A percentile compares a stretch with the other conserved stretches of the same genome.
These are phyloP conservation scores for Pythium sukuiense DNA, from an alignment of 352 stramenopile genomes.

Conservation along the genomic window DNA sequence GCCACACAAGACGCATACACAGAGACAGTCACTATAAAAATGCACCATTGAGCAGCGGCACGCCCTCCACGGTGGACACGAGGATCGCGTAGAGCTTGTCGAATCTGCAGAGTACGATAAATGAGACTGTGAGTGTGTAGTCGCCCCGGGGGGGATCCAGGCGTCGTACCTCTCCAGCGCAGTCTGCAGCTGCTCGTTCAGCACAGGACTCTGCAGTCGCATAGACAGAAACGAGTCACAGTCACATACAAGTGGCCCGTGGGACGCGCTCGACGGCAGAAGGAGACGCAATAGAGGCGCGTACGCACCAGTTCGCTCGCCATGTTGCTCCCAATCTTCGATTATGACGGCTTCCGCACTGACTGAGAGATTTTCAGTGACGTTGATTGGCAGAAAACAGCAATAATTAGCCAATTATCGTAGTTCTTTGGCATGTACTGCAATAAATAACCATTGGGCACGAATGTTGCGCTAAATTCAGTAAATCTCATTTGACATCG, in stretches of 20 bases:
- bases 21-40: slow-evolving; percentile 1
- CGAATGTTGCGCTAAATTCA: not conserved
- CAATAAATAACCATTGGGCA: not conserved
- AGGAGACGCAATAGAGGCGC: not conserved
- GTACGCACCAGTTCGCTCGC: not conserved
- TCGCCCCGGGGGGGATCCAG: not conserved
- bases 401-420: not conserved
- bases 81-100: slow-evolving; percentile 75
- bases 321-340: not conserved
- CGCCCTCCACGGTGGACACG: slow-evolving; percentile 76
- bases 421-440: not conserved
- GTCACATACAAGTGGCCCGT: not conserved
- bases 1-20: not conserved
- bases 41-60: slow-evolving; percentile 71
- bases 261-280: not conserved
- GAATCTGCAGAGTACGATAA: slow-evolving; percentile 38
- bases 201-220: slow-evolving; percentile 49
- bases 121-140: not conserved
- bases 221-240: not conserved
- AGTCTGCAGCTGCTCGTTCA: slow-evolving; percentile 62
- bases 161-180: slow-evolving; percentile 46
- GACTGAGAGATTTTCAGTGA: not conserved
- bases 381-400: not conserved
- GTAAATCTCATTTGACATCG: not conserved
- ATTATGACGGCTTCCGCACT: not conserved